Base-by-base conservation (phyloP, 1,139 yeast species). In the Kodamaea suecica region DNA sequence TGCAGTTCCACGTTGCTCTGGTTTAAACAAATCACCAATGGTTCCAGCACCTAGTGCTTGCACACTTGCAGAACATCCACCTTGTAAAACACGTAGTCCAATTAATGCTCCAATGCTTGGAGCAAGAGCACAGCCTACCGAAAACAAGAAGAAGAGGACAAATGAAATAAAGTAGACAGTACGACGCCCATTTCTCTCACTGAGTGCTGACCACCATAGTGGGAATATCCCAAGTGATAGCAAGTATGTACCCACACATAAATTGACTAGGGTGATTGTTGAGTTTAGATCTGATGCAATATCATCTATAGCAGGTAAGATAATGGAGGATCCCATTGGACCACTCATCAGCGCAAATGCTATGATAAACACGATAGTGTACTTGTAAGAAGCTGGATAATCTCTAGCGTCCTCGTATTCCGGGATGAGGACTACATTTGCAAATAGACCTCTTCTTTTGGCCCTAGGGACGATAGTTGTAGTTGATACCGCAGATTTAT, bases 11-110 rank as follows among this genome's bases (percentile, higher is more conserved):
- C 95, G 70, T 45, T 81, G 76, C 27, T 78, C 75, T 3, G 83
- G 80, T 3, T 72, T 63, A 50, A 69, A 87, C 26, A 87, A 57
- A 52, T 87, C 96, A 12, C 85, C 76, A 29, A 87, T 78, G 0
- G 95, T 84, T 3, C 95, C 95, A 0, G 95, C 95, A 1, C 95
- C 95, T 5, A 86, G 87, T 3, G 94, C 78, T 56, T 86, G 95
- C 1, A 86, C 95, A 29, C 90, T 78, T 0, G 95, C 94, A 2
- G 90, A 82, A 37, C 85, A 78, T 0, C 87, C 94, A 39, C 95
- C 95, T 31, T 83, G 72, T 3, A 85, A 56, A 11, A 84, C 76
- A 46, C 95, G 69, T 36, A 86, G 73, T 1, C 75, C 78, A 49
- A 86, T 82, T 34, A 87, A 68, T 31, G 78, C 68, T 1, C 71